These are phyloP conservation scores for Talaromyces wortmannii DNA, from an alignment of 495 filamentous ascomycete genomes.

Conservation along the genomic window DNA sequence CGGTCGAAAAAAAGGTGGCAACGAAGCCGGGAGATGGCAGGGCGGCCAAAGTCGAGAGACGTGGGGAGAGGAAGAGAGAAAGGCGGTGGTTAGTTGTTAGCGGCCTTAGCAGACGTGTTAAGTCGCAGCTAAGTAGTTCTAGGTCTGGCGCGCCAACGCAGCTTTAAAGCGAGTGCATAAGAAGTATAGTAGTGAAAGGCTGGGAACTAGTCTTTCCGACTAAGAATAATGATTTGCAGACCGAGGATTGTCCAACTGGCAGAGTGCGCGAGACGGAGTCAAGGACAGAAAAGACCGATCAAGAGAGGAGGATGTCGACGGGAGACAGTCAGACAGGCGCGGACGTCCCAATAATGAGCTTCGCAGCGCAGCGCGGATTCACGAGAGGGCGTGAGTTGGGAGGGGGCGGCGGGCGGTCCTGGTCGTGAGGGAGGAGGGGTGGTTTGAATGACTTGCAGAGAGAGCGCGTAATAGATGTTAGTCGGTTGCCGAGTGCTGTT, in stretches of 20 bases:
- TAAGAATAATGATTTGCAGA: no score
- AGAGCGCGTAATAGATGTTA: background rate
- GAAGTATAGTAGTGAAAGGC: background rate
- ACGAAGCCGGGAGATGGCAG: conserved; percentile 8
- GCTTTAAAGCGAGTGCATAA: background rate
- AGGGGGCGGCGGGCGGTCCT: background rate
- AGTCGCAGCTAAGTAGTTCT: background rate
- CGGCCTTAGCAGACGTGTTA: background rate
- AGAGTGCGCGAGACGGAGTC: no score
- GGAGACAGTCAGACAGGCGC: background rate
- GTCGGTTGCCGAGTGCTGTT: background rate
- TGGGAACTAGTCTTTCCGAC: background rate
- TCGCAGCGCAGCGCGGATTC: background rate
- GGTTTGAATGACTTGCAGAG: background rate
- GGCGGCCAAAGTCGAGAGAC: conserved; percentile 13
- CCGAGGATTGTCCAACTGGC: no score
- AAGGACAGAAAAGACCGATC: no score
- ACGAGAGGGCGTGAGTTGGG: background rate
- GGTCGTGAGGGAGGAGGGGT: background rate
- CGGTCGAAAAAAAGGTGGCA: background rate
- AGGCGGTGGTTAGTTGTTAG: background rate
- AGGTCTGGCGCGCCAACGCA: background rate
- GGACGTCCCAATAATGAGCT: background rate
- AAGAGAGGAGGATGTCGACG: no score
- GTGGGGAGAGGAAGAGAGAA: background rate